These are phyloP conservation scores for Xylaria telfairii DNA, from an alignment of 495 filamentous ascomycete genomes.

Conservation along the genomic window DNA sequence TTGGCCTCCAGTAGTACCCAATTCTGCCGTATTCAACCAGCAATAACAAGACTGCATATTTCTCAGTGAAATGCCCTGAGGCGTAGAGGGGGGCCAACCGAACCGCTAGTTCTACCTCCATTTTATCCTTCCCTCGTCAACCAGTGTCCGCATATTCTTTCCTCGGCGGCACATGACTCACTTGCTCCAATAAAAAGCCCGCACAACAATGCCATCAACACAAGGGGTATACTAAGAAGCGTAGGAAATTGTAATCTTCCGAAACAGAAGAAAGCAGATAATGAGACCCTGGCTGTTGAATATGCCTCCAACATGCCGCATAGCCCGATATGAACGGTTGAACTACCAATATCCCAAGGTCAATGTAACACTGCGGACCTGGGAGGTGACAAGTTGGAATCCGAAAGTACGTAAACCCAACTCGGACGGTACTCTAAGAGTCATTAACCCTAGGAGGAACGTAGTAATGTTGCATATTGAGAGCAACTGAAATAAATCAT, in stretches of 20 bases:
- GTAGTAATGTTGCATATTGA: background rate
- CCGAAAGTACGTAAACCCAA: background rate
- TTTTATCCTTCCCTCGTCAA: constrained; percentile 3
- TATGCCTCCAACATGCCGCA: background rate
- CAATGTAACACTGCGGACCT: background rate
- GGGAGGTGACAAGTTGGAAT: background rate
- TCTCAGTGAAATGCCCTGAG: background rate
- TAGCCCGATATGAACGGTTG: background rate
- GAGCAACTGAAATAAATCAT: constrained; percentile 3
- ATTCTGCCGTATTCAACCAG: constrained; percentile 21
- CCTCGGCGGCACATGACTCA: background rate
- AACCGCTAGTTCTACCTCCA: constrained; percentile 8
- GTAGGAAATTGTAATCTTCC: constrained; percentile 11
- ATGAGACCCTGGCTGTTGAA: background rate
- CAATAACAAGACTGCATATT: background rate
- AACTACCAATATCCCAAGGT: constrained; percentile 9
- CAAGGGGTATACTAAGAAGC: constrained; percentile 21
- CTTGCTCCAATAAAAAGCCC: constrained; percentile 3
- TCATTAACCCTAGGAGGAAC: background rate
- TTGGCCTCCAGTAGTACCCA: constrained; percentile 14
- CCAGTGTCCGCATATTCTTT: constrained; percentile 1
- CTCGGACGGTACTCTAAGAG: background rate
- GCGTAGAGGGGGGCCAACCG: background rate
- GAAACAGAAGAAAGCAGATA: constrained; percentile 1
- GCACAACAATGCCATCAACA: constrained; percentile 10